Evolutionary conservation across 129 eudicot genomes (phyloP).

Genomic region (Chrysanthemum seticuspe): DNA sequence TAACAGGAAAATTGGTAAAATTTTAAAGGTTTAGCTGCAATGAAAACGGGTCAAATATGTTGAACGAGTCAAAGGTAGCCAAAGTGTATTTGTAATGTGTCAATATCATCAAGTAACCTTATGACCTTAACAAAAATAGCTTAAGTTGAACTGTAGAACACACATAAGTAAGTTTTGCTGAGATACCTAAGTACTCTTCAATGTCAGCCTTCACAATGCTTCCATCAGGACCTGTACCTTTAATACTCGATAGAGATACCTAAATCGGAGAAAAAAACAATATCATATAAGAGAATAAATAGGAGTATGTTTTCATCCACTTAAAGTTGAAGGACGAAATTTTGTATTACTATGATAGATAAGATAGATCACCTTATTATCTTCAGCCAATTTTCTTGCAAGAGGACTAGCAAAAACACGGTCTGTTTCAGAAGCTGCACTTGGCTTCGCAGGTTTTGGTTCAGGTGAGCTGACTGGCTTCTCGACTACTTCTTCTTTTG

Average conservation of each 20-base stretch:
- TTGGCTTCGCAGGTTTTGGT: conserved; percentile 52
- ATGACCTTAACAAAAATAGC: too few species aligned
- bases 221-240: conserved; percentile 99
- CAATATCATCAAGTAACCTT: too few species aligned
- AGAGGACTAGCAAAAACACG: conserved; percentile 95
- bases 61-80: too few species aligned
- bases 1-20: neutral
- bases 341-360: neutral
- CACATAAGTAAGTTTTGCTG: conserved; percentile 3
- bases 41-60: neutral
- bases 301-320: neutral
- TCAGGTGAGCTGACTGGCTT: conserved; percentile 56
- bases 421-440: conserved; percentile 45
- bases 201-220: conserved; percentile 93
- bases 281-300: neutral
- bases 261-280: conserved; percentile 27
- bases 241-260: conserved; percentile 81
- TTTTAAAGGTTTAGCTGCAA: neutral
- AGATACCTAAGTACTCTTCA: conserved; percentile 89
- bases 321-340: neutral
- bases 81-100: too few species aligned
- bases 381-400: conserved; percentile 96
- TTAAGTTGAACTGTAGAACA: neutral
- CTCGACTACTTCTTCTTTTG: conserved; percentile 50
- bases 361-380: conserved; percentile 48